Evolutionary conservation across 129 eudicot species (phyloP), one percentile per base, ranked within the genome.

Genomic region (Gnaphalium uliginosum): DNA sequence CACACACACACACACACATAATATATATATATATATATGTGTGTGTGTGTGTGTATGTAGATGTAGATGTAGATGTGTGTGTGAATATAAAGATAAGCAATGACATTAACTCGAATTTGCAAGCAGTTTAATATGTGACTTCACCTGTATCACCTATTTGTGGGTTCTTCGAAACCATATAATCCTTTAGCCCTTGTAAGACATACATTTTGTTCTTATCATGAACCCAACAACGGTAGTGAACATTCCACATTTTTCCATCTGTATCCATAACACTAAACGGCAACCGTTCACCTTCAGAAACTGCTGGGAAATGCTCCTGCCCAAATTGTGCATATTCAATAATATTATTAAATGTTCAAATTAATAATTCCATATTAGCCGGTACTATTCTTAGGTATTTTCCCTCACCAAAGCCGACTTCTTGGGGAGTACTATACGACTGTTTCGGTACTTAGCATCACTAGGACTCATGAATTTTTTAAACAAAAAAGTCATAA

Each of bases 131-230:
- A 64, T 29, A 57, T 26, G 46, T 50, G 23, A 73, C 13, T n/a
- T 82, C 77, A 86, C 91, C 89, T 77, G 78, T 75, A 68, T 86
- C 89, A 33, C 91, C 96, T 19, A 82, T 71, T 75, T 79, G 74
- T 87, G 82, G 71, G 37, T 81, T 75, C 75, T 74, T 72, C 22
- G 79, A 33, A 18, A 71, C 58, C 76, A 86, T 82, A 73, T 75
- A 81, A 25, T 75, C 77, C 69, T 81, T 85, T 76, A 84, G 71
- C 68, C 91, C 91, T 79, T 89, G 89, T 26, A 89, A 63, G 30
- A 84, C 81, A 78, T 82, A 78, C 64, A 72, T 80, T 75, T 76
- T 75, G 71, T 80, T 76, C 22, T 61, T 27, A 14, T 18, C 35
- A 8, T 60, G 18, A 25, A 60, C 70, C 89, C 91, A 84, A 67